Evolutionary conservation across 768 basidiomycete genomes (phyloP), one percentile per base, ranked within the genome.

Genomic region (Pleurotus sapidus): DNA sequence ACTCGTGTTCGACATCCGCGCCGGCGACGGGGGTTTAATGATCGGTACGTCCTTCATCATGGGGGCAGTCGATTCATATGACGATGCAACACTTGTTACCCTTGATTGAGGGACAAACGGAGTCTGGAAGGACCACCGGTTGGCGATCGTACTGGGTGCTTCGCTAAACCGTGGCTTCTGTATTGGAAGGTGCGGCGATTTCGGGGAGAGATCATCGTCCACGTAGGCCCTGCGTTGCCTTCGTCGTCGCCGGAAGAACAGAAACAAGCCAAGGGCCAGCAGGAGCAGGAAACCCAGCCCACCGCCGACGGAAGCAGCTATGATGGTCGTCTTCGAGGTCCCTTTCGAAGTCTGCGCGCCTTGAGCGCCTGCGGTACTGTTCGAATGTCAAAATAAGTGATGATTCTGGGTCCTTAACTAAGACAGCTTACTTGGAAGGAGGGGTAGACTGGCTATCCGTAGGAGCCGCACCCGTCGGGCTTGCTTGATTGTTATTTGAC

Each of bases 151-250:
- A 38, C 27, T 15, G 37, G 40, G 20, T 4, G 37, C 51, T 15
- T 34, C 46, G 27, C 27, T 48, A 58, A 62, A 46, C 15, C 54
- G 59, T 24, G 63, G 61, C 24, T 57, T 55, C 38, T 65, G 66
- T 18, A 65, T 49, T 8, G 64, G 64, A 17, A 67, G 49, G 24
- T 53, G 62, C 67, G 23, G 69, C 59, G 48, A 64, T 68, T 38
- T 57, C 62, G 23, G 61, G 59, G 24, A 56, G 66, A 45, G 62
- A 64, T 43, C 63, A 57, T 59, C 75, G 70, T 67, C 74, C 70
- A 9, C 73, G 73, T 38, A 74, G 63, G 18, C 67, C 60, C 4
- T 72, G 73, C 68, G 67, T 50, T 64, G 65, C 50, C 63, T 63
- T 27, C 66, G 64, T 23, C 67, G 62, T 53, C 67, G 57, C 25